Conservation (phyloP, 2,329 filamentous ascomycete genomes). For the Diatrype stigma region DNA sequence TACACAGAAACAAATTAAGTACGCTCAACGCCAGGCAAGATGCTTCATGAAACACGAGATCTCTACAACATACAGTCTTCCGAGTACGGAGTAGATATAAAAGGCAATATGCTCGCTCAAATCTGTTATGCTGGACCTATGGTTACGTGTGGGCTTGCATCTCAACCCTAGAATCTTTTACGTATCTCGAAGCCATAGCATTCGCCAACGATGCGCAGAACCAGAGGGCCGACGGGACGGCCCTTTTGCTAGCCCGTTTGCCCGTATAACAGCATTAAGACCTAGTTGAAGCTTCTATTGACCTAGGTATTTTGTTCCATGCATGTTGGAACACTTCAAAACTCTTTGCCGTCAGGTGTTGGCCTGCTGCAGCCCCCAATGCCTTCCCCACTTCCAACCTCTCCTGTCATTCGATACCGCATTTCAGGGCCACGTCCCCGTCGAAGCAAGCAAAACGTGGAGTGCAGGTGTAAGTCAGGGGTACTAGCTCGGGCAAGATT, state of each 20-base stretch:
- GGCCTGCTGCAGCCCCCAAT: not conserved
- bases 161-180: slow-evolving; percentile 17
- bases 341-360: not conserved
- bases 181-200: slow-evolving; percentile 21
- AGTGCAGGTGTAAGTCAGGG: not conserved
- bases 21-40: too few species aligned
- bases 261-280: too few species aligned
- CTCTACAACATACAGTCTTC: not conserved
- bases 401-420: not conserved
- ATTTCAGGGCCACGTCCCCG: not conserved
- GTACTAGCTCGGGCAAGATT: not conserved
- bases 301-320: slow-evolving; percentile 8
- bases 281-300: too few species aligned
- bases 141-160: not conserved
- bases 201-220: slow-evolving; percentile 15
- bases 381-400: not conserved
- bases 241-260: slow-evolving; percentile 9
- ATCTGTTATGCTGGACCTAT: not conserved
- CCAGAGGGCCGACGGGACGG: slow-evolving; percentile 18
- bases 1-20: too few species aligned
- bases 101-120: not conserved
- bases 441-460: not conserved
- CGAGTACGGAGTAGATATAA: not conserved
- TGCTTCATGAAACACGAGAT: too few species aligned
- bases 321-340: slow-evolving; percentile 1